A percentile compares a stretch with the other conserved stretches of the same genome.
Evolutionary conservation across 352 stramenopile genomes (phyloP).

Genomic region (Saprolegnia parasitica): DNA sequence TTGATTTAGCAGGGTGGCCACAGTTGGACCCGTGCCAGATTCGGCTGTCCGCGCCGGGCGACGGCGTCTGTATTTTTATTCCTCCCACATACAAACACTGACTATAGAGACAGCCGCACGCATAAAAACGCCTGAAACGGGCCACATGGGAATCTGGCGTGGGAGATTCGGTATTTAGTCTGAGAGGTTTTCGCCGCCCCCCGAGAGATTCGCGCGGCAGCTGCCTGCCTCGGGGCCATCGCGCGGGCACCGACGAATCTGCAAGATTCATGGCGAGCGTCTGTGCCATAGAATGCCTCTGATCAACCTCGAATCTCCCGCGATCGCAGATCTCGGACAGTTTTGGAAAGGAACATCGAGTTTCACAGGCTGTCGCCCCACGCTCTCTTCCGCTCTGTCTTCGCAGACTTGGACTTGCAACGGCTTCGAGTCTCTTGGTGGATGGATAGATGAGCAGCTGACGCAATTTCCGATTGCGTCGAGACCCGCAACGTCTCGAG

Average conservation of each 20-base stretch:
- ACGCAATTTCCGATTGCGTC: too few relatives aligned
- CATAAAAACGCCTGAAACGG: constrained; percentile 8
- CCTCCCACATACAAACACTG: not conserved
- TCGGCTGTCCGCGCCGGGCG: not conserved
- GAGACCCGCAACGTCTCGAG: too few relatives aligned
- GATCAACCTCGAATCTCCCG: too few relatives aligned
- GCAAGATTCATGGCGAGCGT: not conserved
- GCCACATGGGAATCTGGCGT: constrained; percentile 10
- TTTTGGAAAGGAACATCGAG: too few relatives aligned
- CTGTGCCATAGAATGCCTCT: too few relatives aligned
- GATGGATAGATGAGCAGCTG: too few relatives aligned
- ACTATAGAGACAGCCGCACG: not conserved
- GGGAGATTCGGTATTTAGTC: constrained; percentile 1
- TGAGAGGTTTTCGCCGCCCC: not conserved
- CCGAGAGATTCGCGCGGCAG: not conserved
- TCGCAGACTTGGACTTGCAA: too few relatives aligned
- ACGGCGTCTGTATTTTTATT: constrained; percentile 1
- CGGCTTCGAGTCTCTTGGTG: too few relatives aligned
- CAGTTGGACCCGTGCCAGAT: constrained; percentile 10
- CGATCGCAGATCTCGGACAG: too few relatives aligned
- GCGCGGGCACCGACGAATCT: not conserved
- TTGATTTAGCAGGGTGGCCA: constrained; percentile 5
- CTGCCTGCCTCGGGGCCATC: not conserved
- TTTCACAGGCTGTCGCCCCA: too few relatives aligned
- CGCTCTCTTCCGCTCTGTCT: too few relatives aligned